Base-by-base conservation (phyloP, 2,329 filamentous ascomycete genomes). In the Pleurostoma richardsiae region DNA sequence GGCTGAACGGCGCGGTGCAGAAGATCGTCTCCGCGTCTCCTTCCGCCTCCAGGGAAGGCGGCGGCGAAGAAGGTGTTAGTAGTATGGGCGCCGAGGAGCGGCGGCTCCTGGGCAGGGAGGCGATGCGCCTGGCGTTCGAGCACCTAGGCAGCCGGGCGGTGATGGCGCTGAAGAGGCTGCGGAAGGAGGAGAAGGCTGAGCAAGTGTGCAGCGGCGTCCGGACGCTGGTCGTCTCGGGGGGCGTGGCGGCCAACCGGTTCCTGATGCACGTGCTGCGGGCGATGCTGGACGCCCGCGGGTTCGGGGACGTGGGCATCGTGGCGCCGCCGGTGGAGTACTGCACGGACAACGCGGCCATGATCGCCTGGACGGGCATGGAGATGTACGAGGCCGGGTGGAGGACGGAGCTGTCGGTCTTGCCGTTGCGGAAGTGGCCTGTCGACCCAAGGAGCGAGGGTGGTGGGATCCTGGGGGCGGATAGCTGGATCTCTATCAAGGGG, bases 291-390 rank as follows among this genome's bases (percentile, higher is more conserved):
- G 77, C 73, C n/a, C 78, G 86, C 40, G 88, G 88, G 0, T 85
- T 82, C 59, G 59, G 61, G 0, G 56, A 80, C 52, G 63, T 95
- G 29, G 57, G 74, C 8, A 64, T 96, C 6, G 67, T 85, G 30
- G 87, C 86, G 46, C 92, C 94, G n/a, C 90, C 90, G 3, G 66
- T 80, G 7, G 72, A 75, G 39, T 74, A 92, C 45, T 97, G 94
- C 61, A 96, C 90, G 0, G 94, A 99, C 60, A 97, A 99, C 65
- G 94, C 94, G 10, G 89, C 90, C 42, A 99, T 99, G 94, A 91
- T 97, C 62, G 92, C 86, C 2, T 97, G 94, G 92, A 76, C 91
- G 1, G 94, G 86, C 0, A 77, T 91, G 54, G 91, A 97, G 68
- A 96, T 99, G 91, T 96, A 80, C 59, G 78, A 87, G 64, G 81